phyloP scores from a whole-genome alignment of 441 rosid species.

The Jatropha podagrica region DNA sequence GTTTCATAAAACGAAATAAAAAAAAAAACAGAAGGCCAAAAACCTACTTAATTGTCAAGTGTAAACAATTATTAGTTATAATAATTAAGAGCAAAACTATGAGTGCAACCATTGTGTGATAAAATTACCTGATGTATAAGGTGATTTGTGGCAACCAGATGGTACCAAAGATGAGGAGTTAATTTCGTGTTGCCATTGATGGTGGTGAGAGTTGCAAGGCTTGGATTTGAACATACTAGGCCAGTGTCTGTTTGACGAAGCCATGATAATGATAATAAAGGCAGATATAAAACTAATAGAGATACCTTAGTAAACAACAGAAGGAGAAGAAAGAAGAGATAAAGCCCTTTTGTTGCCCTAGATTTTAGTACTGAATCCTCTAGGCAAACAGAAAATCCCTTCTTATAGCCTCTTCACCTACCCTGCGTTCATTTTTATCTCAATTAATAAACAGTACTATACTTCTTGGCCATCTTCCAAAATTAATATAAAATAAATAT shows the following conservation, averaged over 20 bases:
- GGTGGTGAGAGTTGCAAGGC: conserved; percentile 70
- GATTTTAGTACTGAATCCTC: conserved; percentile 27
- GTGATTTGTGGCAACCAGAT: conserved; percentile 52
- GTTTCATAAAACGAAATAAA: not conserved
- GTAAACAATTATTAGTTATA: not conserved
- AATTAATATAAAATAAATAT: conserved; percentile 9
- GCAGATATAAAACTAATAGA: not conserved
- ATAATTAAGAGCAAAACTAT: not conserved
- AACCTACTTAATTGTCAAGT: not conserved
- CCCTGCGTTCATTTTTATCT: conserved; percentile 30
- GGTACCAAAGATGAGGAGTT: conserved; percentile 60
- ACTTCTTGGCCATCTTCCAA: conserved; percentile 23
- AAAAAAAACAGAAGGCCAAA: not conserved
- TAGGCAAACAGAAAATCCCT: conserved; percentile 34
- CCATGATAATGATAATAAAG: conserved; percentile 46
- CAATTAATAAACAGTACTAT: conserved; percentile 27
- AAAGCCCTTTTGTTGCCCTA: conserved; percentile 29
- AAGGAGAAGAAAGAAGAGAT: conserved; percentile 20
- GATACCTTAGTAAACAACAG: conserved; percentile 11
- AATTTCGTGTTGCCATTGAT: conserved; percentile 90
- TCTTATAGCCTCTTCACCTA: conserved; percentile 77
- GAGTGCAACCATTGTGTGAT: not conserved
- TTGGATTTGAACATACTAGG: conserved; percentile 99
- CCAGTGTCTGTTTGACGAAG: conserved; percentile 99
- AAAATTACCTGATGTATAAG: conserved; percentile 58